Base-by-base conservation (phyloP, 83 land plant species). In the Thuja plicata region DNA sequence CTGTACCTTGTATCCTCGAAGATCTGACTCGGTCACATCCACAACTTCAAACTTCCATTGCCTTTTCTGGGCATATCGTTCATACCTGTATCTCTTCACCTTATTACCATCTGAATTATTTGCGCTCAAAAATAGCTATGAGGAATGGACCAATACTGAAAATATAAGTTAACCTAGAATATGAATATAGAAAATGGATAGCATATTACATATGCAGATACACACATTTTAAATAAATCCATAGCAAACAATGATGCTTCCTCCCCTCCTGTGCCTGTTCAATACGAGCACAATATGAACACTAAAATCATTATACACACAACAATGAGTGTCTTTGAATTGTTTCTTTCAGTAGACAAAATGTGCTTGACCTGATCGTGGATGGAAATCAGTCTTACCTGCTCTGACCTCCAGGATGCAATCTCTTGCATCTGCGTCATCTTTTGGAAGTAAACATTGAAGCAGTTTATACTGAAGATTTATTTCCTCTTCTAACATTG, bases 341-440 rank as follows among this genome's bases (percentile, higher is more conserved):
- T 41, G 62, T 84, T 84, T 52, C 24, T 52, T 41, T 84, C 21
- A 13, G 8, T 1, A 24, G 62, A 84, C 15, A 17, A 84, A 50
- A 32, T 7, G 13, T 84, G 37, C 24, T 84, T 52, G 24, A 37
- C 85, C 55, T 9, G 7, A 8, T 38, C 30, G 16, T 35, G 19
- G 88, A 88, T 48, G 43, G 7, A 12, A 19, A 87, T 45, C 87
- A 86, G 46, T 30, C 88, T 79, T 94, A 95, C 99, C 99, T 91
- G 99, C 99, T 93, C 99, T 95, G 92, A 98, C 99, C 91, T 98
- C 99, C 88, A 98, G 90, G 48, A 98, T 98, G 90, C 95, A 97
- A 90, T 94, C 98, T 73, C 98, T 93, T 54, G 90, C 95, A 94
- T 98, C 99, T 78, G 99, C 99, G 85, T 98, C 99, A 91, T 98